Percentiles rank a stretch among this genome's conserved stretches.
These are phyloP conservation scores for Suhomyces panamericanus DNA, from an alignment of 1,139 yeast species.

Conservation along the genomic window DNA sequence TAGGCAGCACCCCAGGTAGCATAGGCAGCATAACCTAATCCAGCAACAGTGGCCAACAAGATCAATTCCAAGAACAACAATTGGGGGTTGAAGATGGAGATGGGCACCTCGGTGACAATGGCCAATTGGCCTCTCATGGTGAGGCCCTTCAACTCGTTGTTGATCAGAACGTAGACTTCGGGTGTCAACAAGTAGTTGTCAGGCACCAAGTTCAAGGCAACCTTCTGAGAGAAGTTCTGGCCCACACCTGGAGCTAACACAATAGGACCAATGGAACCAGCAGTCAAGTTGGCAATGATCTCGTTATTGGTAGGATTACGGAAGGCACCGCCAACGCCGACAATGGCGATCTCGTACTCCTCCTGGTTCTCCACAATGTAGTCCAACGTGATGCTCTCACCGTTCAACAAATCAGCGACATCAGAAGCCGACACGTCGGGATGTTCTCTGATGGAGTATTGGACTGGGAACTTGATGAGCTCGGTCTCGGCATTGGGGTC, in stretches of 20 bases:
- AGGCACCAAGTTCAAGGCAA: conserved; percentile 58
- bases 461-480: conserved; percentile 38
- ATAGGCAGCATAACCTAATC: conserved; percentile 49
- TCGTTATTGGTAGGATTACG: conserved; percentile 55
- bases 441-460: conserved; percentile 42
- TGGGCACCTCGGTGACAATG: conserved; percentile 59
- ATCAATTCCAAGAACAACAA: conserved; percentile 62
- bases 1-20: conserved; percentile 46
- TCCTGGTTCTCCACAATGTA: conserved; percentile 63
- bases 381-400: conserved; percentile 54
- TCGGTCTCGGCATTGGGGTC: conserved; percentile 17
- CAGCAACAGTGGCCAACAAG: conserved; percentile 51
- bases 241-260: conserved; percentile 51
- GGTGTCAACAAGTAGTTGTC: conserved; percentile 64
- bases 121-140: conserved; percentile 62
- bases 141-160: conserved; percentile 54
- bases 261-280: conserved; percentile 65
- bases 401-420: conserved; percentile 48
- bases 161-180: conserved; percentile 52
- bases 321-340: conserved; percentile 76
- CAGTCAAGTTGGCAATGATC: conserved; percentile 60
- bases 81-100: conserved; percentile 74
- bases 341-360: conserved; percentile 43
- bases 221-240: conserved; percentile 50
- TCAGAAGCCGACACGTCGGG: conserved; percentile 38